Percentiles rank a stretch among this genome's conserved stretches.
phyloP scores from a whole-genome alignment of 148 eudicot species.

The Diospyros kaki region DNA sequence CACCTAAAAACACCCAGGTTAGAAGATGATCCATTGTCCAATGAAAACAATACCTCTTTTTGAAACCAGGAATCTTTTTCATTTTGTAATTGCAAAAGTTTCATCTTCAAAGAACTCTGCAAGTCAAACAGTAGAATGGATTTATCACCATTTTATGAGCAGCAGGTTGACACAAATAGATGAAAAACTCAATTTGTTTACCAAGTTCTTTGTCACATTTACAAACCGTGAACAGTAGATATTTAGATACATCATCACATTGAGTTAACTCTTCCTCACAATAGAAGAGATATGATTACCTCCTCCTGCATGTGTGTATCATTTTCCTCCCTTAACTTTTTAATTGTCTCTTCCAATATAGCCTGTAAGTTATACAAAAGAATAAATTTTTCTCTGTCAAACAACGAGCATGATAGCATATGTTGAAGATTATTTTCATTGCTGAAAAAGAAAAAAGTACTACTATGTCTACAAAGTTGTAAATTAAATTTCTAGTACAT shows the following conservation, averaged over 20 bases:
- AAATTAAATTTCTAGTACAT: no score
- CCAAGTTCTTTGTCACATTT: neutral
- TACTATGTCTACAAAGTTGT: no score
- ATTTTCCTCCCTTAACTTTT: conserved; percentile 12
- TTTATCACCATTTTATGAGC: neutral
- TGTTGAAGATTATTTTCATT: no score
- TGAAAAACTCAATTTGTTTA: no score
- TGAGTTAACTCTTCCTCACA: neutral
- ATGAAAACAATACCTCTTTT: conserved; percentile 50
- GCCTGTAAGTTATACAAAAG: conserved; percentile 11
- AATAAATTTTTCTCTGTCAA: neutral
- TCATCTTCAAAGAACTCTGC: conserved; percentile 53
- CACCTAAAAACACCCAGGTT: neutral
- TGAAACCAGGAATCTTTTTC: conserved; percentile 63
- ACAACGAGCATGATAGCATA: neutral
- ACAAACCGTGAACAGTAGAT: neutral
- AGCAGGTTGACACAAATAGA: no score
- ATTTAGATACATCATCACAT: no score
- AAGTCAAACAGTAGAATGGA: conserved; percentile 9
- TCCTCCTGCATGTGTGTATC: conserved; percentile 17
- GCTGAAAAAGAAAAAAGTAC: neutral
- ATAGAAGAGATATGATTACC: conserved; percentile 12
- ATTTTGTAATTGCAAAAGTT: conserved; percentile 36
- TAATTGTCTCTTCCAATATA: conserved; percentile 14
- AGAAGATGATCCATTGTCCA: neutral